Evolutionary conservation across 768 basidiomycete genomes (phyloP), one percentile per base, ranked within the genome.

Genomic region (Kwoniella dendrophila): DNA sequence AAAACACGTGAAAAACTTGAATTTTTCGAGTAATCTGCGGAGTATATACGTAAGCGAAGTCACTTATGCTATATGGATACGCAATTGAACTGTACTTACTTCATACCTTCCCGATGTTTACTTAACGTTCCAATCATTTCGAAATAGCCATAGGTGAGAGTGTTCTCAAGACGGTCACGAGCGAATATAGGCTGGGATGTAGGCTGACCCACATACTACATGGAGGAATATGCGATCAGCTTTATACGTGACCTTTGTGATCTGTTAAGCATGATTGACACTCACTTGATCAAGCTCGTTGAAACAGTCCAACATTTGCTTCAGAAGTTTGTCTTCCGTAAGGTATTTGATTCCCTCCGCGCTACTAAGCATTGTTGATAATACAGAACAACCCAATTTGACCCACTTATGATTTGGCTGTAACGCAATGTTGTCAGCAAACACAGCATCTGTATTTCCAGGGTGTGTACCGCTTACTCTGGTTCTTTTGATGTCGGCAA

Each of bases 81-180:
- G 20, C 29, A 12, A 45, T 2, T 5, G 3, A 8, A 18, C 11
- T 4, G 24, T 3, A 81, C 89, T 68, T 75, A 94, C 93, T 90
- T 89, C 24, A 94, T 85, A 26, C 96, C 96, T 48, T 96, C 91
- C 49, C 86, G 84, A 65, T 87, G 86, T 72, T 88, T 92, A 81
- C 90, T 95, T 47, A 99, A 82, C 0, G 86, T 88, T 7, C 95
- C 95, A 2, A 99, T 83, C 88, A 99, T 93, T 71, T 96, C 92
- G 67, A 99, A 86, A 78, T 98, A 98, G 0, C 93, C 95, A 69
- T 86, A 89, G 0, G 91, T 90, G 69, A 99, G 79, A 0, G 92
- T 92, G 18, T 88, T 87, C 40, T 87, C 83, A 49, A 97, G 83
- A 6, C 91, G 84, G 67, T 86, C 84, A 74, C 89, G 89, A 1